Evolutionary conservation across 129 eudicot genomes (phyloP).

Genomic region (Arctium lappa): DNA sequence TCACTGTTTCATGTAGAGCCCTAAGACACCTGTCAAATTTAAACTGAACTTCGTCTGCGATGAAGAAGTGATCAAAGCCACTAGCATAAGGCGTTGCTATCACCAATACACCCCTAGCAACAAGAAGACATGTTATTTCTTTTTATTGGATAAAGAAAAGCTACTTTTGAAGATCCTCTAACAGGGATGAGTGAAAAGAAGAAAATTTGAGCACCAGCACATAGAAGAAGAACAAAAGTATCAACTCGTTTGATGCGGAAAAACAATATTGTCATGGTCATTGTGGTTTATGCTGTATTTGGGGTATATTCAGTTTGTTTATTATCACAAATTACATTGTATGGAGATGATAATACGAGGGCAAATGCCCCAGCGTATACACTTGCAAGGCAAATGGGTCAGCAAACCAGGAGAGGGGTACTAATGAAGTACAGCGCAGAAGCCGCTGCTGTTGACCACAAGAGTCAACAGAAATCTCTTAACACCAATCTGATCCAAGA

Average conservation of each 20-base stretch:
- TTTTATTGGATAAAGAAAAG: not conserved
- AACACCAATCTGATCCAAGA: too few species aligned
- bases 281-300: not conserved
- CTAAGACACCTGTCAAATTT: constrained; percentile 88
- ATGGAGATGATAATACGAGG: not conserved
- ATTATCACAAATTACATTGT: not conserved
- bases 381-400: not conserved
- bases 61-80: constrained; percentile 93
- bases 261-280: not conserved
- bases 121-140: constrained; percentile 15
- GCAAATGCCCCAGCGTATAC: not conserved
- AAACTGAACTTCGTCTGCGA: constrained; percentile 97
- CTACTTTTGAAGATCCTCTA: not conserved
- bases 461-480: too few species aligned
- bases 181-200: not conserved
- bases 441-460: too few species aligned
- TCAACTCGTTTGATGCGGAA: not conserved
- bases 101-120: constrained; percentile 74
- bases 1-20: constrained; percentile 64
- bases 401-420: not conserved
- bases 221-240: too few species aligned
- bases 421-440: too few species aligned
- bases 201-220: not conserved
- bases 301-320: not conserved
- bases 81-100: constrained; percentile 99